Base-by-base conservation (phyloP, 2,329 filamentous ascomycete species). In the Neonectria magnoliae region DNA sequence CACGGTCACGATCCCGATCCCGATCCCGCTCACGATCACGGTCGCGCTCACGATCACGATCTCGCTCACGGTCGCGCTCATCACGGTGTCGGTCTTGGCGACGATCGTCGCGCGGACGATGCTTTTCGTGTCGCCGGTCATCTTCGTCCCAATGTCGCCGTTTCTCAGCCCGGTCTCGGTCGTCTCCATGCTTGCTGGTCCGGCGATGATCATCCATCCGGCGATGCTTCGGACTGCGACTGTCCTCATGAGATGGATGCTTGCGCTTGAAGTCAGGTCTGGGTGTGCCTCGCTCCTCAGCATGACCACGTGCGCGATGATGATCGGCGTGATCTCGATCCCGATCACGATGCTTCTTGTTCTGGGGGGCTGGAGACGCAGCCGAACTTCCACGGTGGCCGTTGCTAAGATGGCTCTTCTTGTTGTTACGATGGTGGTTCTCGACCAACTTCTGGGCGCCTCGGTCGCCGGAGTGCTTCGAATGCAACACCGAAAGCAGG, bases 391-490 rank as follows among this genome's bases (percentile, higher is more conserved):
- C 87, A 38, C 90, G 88, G 69, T 89, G 83, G 10, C 90, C 87
- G 71, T 89, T 88, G 68, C 81, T 77, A 53, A 88, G 76, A 5
- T 80, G 78, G 2, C 82, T 80, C 75, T 97, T 95, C 82, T 97
- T 97, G 81, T 94, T 97, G 81, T 95, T 97, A 60, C 94, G 93
- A 78, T 97, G 94, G 73, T 98, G 94, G 69, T 97, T 97, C 73
- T 97, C 94, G 29, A 97, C 90, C 1, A 91, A 89, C 74, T 90
- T 90, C 77, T 93, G 94, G 4, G 91, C 92, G 20, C 88, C 88
- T 31, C 87, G 85, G 75, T 97, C 93, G 66, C 89, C 89, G 2
- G 90, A 91, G 79, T 97, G 93, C 75, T 97, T 90, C 13, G 88
- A 93, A 76, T 95, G 93, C 65, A 99, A 83, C 1, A 99, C 94